Evolutionary conservation across 2,329 filamentous ascomycete genomes (phyloP).

Genomic region (Sordariomycetes sp.): DNA sequence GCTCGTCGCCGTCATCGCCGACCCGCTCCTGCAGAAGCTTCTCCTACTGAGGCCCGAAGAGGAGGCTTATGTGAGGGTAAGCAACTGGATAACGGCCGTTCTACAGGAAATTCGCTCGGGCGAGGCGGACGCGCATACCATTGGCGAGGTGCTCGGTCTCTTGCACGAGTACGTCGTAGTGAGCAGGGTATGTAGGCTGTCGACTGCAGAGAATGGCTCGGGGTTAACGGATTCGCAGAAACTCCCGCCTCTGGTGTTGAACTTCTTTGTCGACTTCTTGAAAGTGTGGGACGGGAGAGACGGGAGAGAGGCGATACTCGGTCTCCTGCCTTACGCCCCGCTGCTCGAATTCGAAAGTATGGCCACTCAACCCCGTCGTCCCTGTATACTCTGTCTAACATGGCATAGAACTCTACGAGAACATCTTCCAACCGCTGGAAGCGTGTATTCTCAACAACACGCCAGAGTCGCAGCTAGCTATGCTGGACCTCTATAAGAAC

Average conservation of each 20-base stretch:
- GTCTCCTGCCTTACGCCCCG: constrained; percentile 44
- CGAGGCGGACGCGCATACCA: constrained; percentile 32
- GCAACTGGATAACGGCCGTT: constrained; percentile 47
- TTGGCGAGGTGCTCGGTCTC: constrained; percentile 43
- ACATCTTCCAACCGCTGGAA: constrained; percentile 42
- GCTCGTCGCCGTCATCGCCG: constrained; percentile 63
- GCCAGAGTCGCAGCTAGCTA: constrained; percentile 38
- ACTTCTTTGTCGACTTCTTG: constrained; percentile 42
- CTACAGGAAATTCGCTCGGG: constrained; percentile 44
- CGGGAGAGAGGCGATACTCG: constrained; percentile 41
- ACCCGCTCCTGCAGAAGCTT: constrained; percentile 71
- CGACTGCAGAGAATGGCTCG: not conserved
- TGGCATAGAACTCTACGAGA: constrained; percentile 33
- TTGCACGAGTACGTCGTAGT: constrained; percentile 44
- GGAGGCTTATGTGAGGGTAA: constrained; percentile 38
- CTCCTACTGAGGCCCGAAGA: constrained; percentile 51
- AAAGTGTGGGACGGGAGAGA: constrained; percentile 51
- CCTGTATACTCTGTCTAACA: not conserved
- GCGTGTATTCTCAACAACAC: constrained; percentile 35
- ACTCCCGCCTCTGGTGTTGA: constrained; percentile 36
- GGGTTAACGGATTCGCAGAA: constrained; percentile 16
- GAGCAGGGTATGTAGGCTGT: constrained; percentile 36
- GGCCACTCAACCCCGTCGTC: constrained; percentile 12
- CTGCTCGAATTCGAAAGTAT: constrained; percentile 46
- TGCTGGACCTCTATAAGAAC: constrained; percentile 58